phyloP scores from a whole-genome alignment of 1,284 basidiomycete species.

The Tilletia horrida region DNA sequence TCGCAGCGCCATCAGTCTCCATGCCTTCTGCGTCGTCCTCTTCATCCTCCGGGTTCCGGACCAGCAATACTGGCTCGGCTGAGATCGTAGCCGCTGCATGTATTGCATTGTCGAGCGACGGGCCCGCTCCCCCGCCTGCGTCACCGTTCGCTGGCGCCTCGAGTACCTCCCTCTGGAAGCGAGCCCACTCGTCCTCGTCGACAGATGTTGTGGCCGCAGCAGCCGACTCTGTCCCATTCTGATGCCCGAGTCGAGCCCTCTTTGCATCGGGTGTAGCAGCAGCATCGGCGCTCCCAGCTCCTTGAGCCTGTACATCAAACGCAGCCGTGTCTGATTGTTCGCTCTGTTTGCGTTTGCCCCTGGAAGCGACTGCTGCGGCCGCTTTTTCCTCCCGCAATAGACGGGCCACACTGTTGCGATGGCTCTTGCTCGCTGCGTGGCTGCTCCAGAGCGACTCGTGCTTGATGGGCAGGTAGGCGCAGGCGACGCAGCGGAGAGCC shows the following conservation, averaged over 20 bases:
- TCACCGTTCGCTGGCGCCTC: background rate
- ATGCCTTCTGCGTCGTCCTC: background rate
- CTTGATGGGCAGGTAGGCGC: conserved; percentile 37
- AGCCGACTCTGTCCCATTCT: background rate
- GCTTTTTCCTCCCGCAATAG: conserved; percentile 24
- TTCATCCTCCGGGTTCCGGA: background rate
- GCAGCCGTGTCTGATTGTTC: conserved; percentile 8
- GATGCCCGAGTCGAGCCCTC: background rate
- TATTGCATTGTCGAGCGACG: background rate
- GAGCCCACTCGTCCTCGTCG: conserved; percentile 41
- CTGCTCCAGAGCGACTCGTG: conserved; percentile 42
- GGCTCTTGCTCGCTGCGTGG: conserved; percentile 37
- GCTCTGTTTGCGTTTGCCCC: conserved; percentile 33
- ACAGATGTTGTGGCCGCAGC: background rate
- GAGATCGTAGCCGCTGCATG: conserved; percentile 34
- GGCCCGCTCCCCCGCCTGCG: background rate
- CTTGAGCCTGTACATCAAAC: conserved; percentile 8
- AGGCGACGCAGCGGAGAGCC: conserved; percentile 38
- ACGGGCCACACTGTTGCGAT: conserved; percentile 27
- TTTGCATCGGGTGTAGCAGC: conserved; percentile 3
- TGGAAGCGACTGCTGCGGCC: conserved; percentile 23
- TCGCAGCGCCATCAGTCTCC: conserved; percentile 16
- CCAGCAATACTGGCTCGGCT: conserved; percentile 33
- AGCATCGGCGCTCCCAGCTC: background rate
- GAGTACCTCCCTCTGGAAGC: conserved; percentile 34